Conservation (phyloP, 2,329 filamentous ascomycete species). For the Aspergillus brunneoviolaceus region DNA sequence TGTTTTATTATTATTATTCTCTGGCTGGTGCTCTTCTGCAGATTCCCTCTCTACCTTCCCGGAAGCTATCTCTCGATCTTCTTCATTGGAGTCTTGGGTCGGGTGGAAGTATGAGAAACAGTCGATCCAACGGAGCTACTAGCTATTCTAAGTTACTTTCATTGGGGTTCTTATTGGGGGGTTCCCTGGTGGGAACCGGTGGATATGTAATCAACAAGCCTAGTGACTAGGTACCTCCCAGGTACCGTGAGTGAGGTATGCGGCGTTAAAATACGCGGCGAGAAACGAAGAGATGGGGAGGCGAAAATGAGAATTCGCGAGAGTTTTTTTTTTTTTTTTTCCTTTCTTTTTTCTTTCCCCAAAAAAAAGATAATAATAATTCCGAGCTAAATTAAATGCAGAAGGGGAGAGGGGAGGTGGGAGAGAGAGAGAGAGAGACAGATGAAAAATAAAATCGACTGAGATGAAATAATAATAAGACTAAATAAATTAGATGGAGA, state of each 20-base stretch:
- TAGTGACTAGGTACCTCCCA: slow-evolving; percentile 4
- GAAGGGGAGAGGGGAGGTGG: neutral
- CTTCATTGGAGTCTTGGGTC: neutral
- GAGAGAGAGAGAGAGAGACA: too few relatives aligned
- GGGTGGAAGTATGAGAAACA: neutral
- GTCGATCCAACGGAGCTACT: neutral
- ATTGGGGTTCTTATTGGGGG: neutral
- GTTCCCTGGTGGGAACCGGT: neutral
- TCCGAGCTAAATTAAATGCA: neutral
- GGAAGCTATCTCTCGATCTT: neutral
- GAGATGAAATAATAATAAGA: neutral
- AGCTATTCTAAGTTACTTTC: neutral
- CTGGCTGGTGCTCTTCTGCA: neutral
- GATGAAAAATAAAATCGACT: neutral
- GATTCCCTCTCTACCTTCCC: neutral
- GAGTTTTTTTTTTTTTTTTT: too few relatives aligned
- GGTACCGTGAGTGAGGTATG: slow-evolving; percentile 1
- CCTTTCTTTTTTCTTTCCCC: too few relatives aligned
- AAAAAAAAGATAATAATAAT: neutral
- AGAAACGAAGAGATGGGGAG: neutral
- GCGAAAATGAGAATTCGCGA: neutral
- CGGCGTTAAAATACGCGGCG: slow-evolving; percentile 7
- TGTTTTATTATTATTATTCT: neutral
- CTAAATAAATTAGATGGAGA: neutral
- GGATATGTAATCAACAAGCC: neutral